Percentiles rank a stretch among this genome's conserved stretches.
Evolutionary conservation across 306 rosid species (phyloP).

Genomic region (Dryas alaskensis): DNA sequence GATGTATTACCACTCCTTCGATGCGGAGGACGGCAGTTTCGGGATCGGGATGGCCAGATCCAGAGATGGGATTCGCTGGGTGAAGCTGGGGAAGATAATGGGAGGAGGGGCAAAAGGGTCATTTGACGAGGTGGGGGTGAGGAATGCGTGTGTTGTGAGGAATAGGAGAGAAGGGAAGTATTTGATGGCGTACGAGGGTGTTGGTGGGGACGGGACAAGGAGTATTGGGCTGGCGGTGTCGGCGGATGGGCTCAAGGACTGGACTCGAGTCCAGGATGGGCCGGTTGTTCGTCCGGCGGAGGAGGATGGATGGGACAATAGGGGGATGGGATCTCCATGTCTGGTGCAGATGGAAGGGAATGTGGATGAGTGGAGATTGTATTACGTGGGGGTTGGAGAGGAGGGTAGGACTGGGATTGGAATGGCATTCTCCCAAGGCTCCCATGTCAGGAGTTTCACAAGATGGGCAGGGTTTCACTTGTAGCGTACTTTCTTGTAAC

Average conservation of each 20-base stretch:
- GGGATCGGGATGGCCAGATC: constrained; percentile 68
- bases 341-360: constrained; percentile 25
- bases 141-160: constrained; percentile 50
- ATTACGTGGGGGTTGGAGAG: constrained; percentile 25
- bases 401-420: constrained; percentile 31
- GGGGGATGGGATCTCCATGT: constrained; percentile 28
- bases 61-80: constrained; percentile 74
- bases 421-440: constrained; percentile 31
- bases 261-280: constrained; percentile 31
- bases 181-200: constrained; percentile 80
- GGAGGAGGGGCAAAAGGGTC: constrained; percentile 53
- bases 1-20: constrained; percentile 64
- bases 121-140: constrained; percentile 62
- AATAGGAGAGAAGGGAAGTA: constrained; percentile 52
- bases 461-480: constrained; percentile 28
- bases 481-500: background rate
- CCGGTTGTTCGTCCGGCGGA: background rate
- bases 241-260: constrained; percentile 60
- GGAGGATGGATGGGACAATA: constrained; percentile 26
- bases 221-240: constrained; percentile 68
- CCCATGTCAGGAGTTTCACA: constrained; percentile 2
- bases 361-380: constrained; percentile 22
- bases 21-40: constrained; percentile 46
- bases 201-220: constrained; percentile 53
- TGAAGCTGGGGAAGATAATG: constrained; percentile 59